Evolutionary conservation across 208 protist species (phyloP).

Genomic region (Leishmania guyanensis): DNA sequence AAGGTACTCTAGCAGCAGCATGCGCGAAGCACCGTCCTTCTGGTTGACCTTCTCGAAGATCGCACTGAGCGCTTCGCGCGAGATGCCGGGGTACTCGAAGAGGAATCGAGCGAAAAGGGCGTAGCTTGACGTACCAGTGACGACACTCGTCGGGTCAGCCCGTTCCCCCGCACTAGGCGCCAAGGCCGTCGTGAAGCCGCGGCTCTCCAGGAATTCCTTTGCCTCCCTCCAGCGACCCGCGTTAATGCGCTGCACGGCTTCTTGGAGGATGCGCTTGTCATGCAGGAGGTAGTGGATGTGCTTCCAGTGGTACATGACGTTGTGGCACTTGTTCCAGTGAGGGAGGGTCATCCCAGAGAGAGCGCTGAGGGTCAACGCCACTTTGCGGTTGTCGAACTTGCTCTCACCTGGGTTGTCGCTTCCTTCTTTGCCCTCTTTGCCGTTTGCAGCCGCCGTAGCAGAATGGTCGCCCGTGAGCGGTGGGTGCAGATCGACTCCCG

Average conservation of each 20-base stretch:
- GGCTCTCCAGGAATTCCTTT: conserved; percentile 61
- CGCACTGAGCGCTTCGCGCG: conserved; percentile 55
- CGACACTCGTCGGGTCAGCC: conserved; percentile 14
- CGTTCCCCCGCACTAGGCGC: conserved; percentile 28
- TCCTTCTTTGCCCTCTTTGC: conserved; percentile 6
- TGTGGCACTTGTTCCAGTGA: conserved; percentile 30
- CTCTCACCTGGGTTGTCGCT: not conserved
- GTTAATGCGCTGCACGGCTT: conserved; percentile 63
- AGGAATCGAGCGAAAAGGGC: conserved; percentile 74
- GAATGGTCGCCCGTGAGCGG: not conserved
- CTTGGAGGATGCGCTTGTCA: conserved; percentile 73
- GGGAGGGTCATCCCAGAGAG: conserved; percentile 8
- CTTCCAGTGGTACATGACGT: conserved; percentile 86
- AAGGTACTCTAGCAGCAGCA: conserved; percentile 73
- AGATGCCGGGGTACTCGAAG: conserved; percentile 64
- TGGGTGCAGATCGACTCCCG: conserved; percentile 6
- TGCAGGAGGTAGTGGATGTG: conserved; percentile 83
- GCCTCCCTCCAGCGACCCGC: conserved; percentile 71
- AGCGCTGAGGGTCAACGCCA: conserved; percentile 12
- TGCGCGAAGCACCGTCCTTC: conserved; percentile 43
- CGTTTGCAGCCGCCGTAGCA: not conserved
- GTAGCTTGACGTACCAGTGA: conserved; percentile 35
- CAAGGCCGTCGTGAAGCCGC: conserved; percentile 38
- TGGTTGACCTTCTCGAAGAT: conserved; percentile 86
- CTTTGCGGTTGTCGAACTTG: conserved; percentile 2